These are phyloP conservation scores for Lepiota brunneoincarnata DNA, from an alignment of 768 basidiomycete species.

Conservation along the genomic window DNA sequence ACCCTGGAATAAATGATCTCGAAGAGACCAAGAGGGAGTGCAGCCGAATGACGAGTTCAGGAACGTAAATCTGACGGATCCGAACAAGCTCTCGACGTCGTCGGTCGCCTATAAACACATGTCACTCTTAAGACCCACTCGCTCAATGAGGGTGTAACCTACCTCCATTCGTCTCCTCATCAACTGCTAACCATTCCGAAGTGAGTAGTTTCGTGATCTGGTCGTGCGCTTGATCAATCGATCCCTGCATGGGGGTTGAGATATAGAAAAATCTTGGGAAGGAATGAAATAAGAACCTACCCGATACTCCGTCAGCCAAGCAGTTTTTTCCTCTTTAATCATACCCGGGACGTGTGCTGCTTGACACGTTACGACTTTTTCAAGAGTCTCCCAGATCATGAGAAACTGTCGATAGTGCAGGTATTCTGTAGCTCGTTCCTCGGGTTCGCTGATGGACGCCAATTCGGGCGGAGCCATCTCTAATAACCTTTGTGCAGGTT, in stretches of 20 bases:
- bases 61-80: constrained; percentile 87
- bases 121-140: not conserved
- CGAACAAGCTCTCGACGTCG: constrained; percentile 67
- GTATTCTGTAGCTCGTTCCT: constrained; percentile 72
- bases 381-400: constrained; percentile 65
- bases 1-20: constrained; percentile 63
- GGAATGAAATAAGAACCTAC: constrained; percentile 29
- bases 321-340: constrained; percentile 53
- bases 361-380: constrained; percentile 58
- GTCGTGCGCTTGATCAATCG: constrained; percentile 64
- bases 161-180: constrained; percentile 44
- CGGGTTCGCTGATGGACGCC: constrained; percentile 58
- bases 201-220: constrained; percentile 70
- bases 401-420: constrained; percentile 82
- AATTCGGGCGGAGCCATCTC: constrained; percentile 64
- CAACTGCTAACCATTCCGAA: constrained; percentile 71
- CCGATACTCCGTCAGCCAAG: constrained; percentile 67
- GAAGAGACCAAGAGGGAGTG: constrained; percentile 73
- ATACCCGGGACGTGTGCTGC: constrained; percentile 53
- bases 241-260: constrained; percentile 30
- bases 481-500: constrained; percentile 60
- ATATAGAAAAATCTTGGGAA: constrained; percentile 2
- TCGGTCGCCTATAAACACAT: constrained; percentile 38
- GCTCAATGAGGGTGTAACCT: constrained; percentile 14
- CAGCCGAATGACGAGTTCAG: constrained; percentile 84